phyloP scores from a whole-genome alignment of 305 asterid genomes.

The Stenogyne calaminthoides region DNA sequence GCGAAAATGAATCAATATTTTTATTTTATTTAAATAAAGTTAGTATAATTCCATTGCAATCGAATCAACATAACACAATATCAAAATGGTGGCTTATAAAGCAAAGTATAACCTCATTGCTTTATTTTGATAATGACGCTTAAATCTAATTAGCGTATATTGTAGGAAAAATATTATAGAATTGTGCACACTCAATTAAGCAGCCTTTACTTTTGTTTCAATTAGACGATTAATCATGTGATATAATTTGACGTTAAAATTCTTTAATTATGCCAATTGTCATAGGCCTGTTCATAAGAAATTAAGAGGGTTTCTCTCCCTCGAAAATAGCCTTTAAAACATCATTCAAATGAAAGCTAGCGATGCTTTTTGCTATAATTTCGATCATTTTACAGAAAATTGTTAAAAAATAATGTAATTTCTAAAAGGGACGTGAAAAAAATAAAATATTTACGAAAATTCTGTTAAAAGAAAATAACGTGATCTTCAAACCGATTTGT shows the following conservation, averaged over 20 bases:
- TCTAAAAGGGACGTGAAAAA: neutral
- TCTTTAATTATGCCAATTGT: neutral
- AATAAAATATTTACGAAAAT: neutral
- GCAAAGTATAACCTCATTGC: neutral
- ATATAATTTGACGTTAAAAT: conserved; percentile 18
- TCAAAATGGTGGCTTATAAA: neutral
- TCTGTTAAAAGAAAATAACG: neutral
- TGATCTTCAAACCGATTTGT: neutral
- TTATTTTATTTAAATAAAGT: too few relatives aligned
- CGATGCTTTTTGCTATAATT: neutral
- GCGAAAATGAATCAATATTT: too few relatives aligned
- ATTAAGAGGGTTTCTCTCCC: neutral
- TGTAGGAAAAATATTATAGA: neutral
- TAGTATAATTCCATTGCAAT: neutral
- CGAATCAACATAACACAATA: neutral
- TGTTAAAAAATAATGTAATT: neutral
- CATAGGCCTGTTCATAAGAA: neutral
- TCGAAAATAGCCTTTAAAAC: neutral
- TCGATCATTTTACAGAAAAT: neutral
- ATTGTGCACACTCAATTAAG: conserved; percentile 17
- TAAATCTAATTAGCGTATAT: conserved; percentile 18
- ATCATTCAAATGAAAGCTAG: neutral
- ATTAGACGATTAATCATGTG: conserved; percentile 21
- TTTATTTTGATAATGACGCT: neutral
- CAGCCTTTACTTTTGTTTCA: conserved; percentile 15